Evolutionary conservation across 1,139 yeast species (phyloP).

Genomic region (Debaryomyces nepalensis): DNA sequence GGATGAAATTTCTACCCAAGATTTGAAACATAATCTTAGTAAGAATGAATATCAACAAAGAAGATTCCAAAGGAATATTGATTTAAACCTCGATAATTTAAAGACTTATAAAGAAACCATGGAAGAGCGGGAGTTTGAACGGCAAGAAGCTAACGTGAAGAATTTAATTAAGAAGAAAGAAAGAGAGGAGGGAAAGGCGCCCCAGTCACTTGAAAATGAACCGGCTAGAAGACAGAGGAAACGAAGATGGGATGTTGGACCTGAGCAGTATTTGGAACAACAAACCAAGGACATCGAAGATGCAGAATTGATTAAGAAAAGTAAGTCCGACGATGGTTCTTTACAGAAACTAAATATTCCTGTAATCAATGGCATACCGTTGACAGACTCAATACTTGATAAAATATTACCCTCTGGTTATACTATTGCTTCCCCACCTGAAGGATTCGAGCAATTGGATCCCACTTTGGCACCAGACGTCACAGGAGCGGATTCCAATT

Average conservation of each 20-base stretch:
- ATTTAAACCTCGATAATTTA: conserved; percentile 27
- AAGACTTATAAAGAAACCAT: conserved; percentile 42
- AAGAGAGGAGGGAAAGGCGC: conserved; percentile 22
- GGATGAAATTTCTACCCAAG: conserved; percentile 24
- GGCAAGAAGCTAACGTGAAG: conserved; percentile 34
- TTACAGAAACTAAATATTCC: conserved; percentile 33
- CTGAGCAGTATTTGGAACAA: conserved; percentile 33
- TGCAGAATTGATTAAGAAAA: conserved; percentile 14
- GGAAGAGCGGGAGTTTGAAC: conserved; percentile 38
- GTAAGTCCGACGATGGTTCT: not conserved
- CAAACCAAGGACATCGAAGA: conserved; percentile 21
- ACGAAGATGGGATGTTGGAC: conserved; percentile 43
- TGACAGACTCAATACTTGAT: conserved; percentile 56
- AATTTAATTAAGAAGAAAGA: conserved; percentile 23
- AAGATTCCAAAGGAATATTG: conserved; percentile 29
- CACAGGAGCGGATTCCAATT: conserved; percentile 29
- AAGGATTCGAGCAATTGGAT: conserved; percentile 41
- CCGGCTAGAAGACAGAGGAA: conserved; percentile 24
- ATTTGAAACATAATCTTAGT: conserved; percentile 25
- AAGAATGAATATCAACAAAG: conserved; percentile 27
- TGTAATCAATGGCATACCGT: conserved; percentile 47
- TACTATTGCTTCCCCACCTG: conserved; percentile 51
- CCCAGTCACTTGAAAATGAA: conserved; percentile 12
- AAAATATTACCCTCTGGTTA: conserved; percentile 61
- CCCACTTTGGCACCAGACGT: conserved; percentile 30